Evolutionary conservation across 176 grass and related monocot genomes (phyloP).

Genomic region (Oryza rufipogon): DNA sequence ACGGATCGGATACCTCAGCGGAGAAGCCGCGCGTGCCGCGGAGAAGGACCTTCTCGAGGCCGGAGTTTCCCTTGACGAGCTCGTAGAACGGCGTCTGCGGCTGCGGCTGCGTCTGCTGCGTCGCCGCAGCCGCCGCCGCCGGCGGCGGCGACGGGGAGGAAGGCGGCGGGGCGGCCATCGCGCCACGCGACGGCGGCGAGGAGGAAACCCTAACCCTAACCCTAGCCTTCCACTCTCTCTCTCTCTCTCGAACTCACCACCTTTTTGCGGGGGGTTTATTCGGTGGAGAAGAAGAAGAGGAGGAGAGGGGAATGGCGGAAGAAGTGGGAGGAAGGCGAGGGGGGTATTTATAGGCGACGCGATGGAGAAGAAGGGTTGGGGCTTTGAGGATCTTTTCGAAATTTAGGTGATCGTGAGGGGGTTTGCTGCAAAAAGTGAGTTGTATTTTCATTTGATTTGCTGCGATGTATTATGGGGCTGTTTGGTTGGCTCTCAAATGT

Average conservation of each 20-base stretch:
- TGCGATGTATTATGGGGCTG: not conserved
- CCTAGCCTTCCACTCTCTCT: constrained; percentile 20
- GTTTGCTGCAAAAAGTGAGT: not conserved
- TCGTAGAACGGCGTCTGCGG: constrained; percentile 34
- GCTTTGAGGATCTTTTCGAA: not conserved
- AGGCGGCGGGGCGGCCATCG: constrained; percentile 43
- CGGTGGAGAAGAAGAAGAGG: constrained; percentile 4
- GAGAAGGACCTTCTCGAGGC: constrained; percentile 62
- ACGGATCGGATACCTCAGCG: constrained; percentile 47
- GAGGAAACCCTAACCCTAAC: constrained; percentile 30
- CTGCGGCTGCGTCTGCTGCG: not conserved
- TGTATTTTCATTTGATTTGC: not conserved
- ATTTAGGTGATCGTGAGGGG: not conserved
- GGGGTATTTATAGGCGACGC: constrained; percentile 47
- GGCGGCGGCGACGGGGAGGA: not conserved
- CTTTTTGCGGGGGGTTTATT: constrained; percentile 39
- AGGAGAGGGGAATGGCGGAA: constrained; percentile 27
- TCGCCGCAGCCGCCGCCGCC: too few species aligned
- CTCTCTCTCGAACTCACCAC: not conserved
- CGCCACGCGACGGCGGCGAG: constrained; percentile 5
- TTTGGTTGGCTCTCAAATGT: too few species aligned
- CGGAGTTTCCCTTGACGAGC: constrained; percentile 47
- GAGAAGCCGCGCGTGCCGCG: constrained; percentile 46
- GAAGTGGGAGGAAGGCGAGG: not conserved
- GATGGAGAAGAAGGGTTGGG: constrained; percentile 29